phyloP scores from a whole-genome alignment of 2,329 filamentous ascomycete species.

The Cladosporium sp. region DNA sequence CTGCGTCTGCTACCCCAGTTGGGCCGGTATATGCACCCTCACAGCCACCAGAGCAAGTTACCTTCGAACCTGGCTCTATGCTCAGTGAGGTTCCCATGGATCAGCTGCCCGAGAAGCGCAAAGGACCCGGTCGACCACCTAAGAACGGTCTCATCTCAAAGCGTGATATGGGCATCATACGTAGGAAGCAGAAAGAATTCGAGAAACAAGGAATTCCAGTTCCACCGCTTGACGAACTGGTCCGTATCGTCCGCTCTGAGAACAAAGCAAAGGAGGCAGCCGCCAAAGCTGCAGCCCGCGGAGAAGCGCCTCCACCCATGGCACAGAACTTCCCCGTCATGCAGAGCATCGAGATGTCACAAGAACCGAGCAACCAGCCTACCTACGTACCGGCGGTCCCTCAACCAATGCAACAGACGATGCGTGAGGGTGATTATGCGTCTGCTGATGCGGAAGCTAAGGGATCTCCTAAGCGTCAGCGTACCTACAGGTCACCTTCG shows the following conservation, averaged over 20 bases:
- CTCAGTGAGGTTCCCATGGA: constrained; percentile 28
- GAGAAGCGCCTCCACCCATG: constrained; percentile 29
- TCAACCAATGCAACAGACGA: not conserved
- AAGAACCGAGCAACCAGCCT: not conserved
- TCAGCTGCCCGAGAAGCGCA: constrained; percentile 56
- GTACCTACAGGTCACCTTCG: constrained; percentile 54
- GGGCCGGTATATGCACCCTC: not conserved
- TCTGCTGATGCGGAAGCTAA: constrained; percentile 6
- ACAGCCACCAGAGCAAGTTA: not conserved
- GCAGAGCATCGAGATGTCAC: constrained; percentile 23
- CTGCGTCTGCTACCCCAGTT: not conserved
- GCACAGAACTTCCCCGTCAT: constrained; percentile 20
- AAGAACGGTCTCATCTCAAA: constrained; percentile 84
- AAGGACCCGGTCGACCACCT: constrained; percentile 74
- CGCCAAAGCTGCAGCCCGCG: constrained; percentile 20
- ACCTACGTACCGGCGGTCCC: constrained; percentile 8
- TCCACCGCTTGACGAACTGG: constrained; percentile 27
- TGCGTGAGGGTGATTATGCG: constrained; percentile 4
- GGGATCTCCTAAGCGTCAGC: constrained; percentile 40
- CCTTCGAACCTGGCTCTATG: constrained; percentile 27
- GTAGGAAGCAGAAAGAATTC: constrained; percentile 33
- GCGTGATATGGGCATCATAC: constrained; percentile 49
- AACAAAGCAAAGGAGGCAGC: constrained; percentile 33
- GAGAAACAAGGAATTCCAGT: constrained; percentile 28
- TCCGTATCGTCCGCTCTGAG: constrained; percentile 33